Evolutionary conservation across 23 red algal species (phyloP).

Genomic region (Gracilaria domingensis): DNA sequence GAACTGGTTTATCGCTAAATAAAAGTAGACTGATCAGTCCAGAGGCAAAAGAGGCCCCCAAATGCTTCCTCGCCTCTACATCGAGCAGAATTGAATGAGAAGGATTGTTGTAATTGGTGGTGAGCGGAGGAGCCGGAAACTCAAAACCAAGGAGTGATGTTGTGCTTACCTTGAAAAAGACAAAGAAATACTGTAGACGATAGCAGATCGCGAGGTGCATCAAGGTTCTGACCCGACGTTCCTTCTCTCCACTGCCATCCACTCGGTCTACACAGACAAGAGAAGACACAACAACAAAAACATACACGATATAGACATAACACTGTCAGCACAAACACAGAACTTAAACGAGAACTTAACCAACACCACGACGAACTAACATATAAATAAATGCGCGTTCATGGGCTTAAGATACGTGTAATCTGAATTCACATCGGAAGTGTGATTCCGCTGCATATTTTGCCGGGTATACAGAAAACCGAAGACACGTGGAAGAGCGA

Average conservation of each 20-base stretch:
- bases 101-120: conserved; percentile 86
- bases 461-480: conserved; percentile 79
- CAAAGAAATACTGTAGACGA: conserved; percentile 70
- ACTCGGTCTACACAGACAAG: neutral
- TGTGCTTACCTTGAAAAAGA: conserved; percentile 62
- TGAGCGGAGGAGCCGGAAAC: conserved; percentile 89
- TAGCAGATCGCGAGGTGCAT: conserved; percentile 70
- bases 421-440: no score
- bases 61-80: conserved; percentile 77
- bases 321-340: neutral
- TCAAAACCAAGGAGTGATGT: conserved; percentile 75
- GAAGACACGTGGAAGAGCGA: conserved; percentile 59
- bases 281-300: neutral
- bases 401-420: no score
- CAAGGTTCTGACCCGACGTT: conserved; percentile 91
- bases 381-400: no score
- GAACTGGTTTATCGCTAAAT: no score
- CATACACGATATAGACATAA: neutral
- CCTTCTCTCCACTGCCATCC: no score
- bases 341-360: conserved; percentile 84
- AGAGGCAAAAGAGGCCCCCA: conserved; percentile 69
- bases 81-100: conserved; percentile 68
- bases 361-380: conserved; percentile 77
- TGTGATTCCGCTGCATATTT: conserved; percentile 84
- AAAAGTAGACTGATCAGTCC: conserved; percentile 95